Evolutionary conservation across 1,284 basidiomycete species (phyloP).

Genomic region (Tylopilus sp.): DNA sequence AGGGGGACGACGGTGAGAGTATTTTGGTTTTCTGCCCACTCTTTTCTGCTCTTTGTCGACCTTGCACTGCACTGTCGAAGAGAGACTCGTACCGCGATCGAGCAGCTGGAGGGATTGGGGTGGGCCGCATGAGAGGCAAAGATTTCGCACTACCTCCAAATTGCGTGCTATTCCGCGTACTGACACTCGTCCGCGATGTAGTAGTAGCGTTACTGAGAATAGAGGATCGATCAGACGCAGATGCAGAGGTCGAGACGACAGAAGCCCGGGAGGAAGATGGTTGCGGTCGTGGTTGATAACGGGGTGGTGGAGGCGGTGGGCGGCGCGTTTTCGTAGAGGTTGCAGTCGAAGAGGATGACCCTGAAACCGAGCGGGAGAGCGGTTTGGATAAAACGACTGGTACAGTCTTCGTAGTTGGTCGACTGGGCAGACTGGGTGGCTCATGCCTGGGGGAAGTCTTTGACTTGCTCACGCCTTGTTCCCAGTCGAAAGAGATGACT

Average conservation of each 20-base stretch:
- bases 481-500: conserved; percentile 43
- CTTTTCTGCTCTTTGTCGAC: conserved; percentile 41
- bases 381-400: conserved; percentile 32
- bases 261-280: conserved; percentile 40
- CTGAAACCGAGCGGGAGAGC: conserved; percentile 28
- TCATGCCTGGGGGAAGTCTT: conserved; percentile 29
- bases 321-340: conserved; percentile 31
- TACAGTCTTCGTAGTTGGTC: conserved; percentile 33
- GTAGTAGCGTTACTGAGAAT: conserved; percentile 49
- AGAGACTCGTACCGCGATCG: conserved; percentile 61
- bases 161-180: conserved; percentile 32
- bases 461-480: conserved; percentile 34
- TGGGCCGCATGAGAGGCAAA: conserved; percentile 42
- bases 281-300: conserved; percentile 30
- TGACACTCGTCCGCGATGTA: conserved; percentile 45
- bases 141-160: conserved; percentile 20
- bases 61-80: conserved; percentile 55
- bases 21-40: conserved; percentile 32
- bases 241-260: conserved; percentile 36
- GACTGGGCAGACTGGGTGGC: conserved; percentile 55
- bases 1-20: conserved; percentile 35
- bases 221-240: conserved; percentile 58
- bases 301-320: conserved; percentile 34
- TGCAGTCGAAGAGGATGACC: conserved; percentile 32
- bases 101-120: conserved; percentile 60